Base-by-base conservation (phyloP, 169 alveolate genomes). In the Plasmodium inui region DNA sequence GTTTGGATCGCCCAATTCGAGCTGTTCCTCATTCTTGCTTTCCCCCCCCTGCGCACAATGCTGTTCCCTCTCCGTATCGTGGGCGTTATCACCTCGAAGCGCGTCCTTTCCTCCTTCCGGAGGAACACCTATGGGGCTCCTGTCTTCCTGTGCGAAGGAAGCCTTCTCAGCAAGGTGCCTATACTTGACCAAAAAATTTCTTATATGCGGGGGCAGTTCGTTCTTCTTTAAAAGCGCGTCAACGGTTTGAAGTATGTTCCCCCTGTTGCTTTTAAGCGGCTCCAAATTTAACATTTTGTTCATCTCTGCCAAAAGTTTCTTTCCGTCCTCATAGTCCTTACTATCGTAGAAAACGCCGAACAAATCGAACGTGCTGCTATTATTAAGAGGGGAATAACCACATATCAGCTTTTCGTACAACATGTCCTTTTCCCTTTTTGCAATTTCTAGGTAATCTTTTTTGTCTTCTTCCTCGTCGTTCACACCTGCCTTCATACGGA, bases 261-360 rank as follows among this genome's bases (percentile, higher is more conserved):
- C 84, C 17, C 71, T 61, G 57, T 91, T 91, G 57, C 95, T 91
- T 82, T 91, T 91, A 73, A 91, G 83, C 34, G 95, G 95, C 57
- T 91, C 95, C 74, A 71, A 72, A 72, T 82, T 82, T 72, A 91
- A 19, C 28, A 91, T 91, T 53, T 91, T 91, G 12, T 91, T 67
- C 37, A 91, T 81, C 57, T 76, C 95, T 53, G 50, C 37, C 19
- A 53, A 9, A 10, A 91, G 32, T 57, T 91, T 91, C 44, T 91
- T 73, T 19, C 73, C 84, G 78, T 91, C 79, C 30, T 30, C 84
- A 34, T 82, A 91, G 83, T 91, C 61, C 57, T 91, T 50, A 72
- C 57, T 55, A 53, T 91, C 95, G 76, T 91, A 91, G 76, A 91
- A 91, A 57, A 91, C 92, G 3, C 95, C 95, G 61, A 91, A 91